Conservation (phyloP, 495 filamentous ascomycete species). For the Annulohypoxylon maeteangense region DNA sequence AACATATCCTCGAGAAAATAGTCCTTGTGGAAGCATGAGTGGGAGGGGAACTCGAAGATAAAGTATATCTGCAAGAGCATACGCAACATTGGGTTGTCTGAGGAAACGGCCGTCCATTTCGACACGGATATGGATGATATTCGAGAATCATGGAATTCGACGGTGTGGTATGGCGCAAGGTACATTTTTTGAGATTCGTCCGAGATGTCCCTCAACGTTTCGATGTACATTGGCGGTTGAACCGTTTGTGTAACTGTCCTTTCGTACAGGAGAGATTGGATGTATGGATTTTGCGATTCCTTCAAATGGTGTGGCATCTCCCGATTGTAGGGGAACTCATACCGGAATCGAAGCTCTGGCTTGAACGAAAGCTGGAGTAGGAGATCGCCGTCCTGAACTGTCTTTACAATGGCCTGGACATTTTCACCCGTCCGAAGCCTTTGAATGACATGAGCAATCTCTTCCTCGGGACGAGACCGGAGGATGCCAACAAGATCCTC, state of each 20-base stretch:
- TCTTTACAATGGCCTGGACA: slow-evolving; percentile 43
- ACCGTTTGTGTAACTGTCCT: slow-evolving; percentile 31
- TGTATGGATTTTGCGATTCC: slow-evolving; percentile 47
- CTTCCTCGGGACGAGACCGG: slow-evolving; percentile 35
- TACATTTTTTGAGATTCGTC: slow-evolving; percentile 35
- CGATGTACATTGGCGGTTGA: background rate
- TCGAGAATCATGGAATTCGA: slow-evolving; percentile 36
- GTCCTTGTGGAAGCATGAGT: slow-evolving; percentile 40
- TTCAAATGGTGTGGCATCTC: slow-evolving; percentile 51
- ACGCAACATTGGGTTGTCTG: slow-evolving; percentile 38
- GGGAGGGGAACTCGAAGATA: slow-evolving; percentile 36
- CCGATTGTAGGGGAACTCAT: slow-evolving; percentile 52
- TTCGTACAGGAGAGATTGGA: slow-evolving; percentile 39
- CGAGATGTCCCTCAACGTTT: background rate
- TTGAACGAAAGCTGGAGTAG: slow-evolving; percentile 49
- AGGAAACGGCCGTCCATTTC: slow-evolving; percentile 35
- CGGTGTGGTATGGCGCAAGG: slow-evolving; percentile 38
- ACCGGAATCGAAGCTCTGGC: slow-evolving; percentile 52
- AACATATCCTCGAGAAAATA: slow-evolving; percentile 41
- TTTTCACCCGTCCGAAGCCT: slow-evolving; percentile 34
- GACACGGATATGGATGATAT: slow-evolving; percentile 32
- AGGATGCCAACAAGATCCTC: slow-evolving; percentile 32
- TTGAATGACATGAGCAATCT: slow-evolving; percentile 22
- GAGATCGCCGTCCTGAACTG: slow-evolving; percentile 52
- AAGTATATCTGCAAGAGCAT: slow-evolving; percentile 38